phyloP scores from a whole-genome alignment of 768 basidiomycete genomes.

The Leccinum aurantiacum region DNA sequence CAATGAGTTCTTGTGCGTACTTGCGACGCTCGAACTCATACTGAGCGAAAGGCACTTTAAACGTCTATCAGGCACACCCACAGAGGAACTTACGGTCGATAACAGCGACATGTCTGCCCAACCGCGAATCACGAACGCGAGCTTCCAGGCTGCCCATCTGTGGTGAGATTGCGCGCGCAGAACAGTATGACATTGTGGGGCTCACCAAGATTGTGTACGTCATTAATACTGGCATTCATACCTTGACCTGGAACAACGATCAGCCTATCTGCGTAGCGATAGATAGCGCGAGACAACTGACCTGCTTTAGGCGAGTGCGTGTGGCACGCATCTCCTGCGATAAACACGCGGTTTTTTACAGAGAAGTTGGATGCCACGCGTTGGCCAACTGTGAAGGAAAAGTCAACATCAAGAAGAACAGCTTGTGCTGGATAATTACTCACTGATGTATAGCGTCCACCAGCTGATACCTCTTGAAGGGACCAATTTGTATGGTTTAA shows the following conservation, averaged over 20 bases:
- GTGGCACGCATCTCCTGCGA: slow-evolving; percentile 56
- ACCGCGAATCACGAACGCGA: slow-evolving; percentile 48
- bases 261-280: not conserved
- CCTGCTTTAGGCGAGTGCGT: slow-evolving; percentile 46
- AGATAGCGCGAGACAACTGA: slow-evolving; percentile 10
- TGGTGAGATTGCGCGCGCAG: not conserved
- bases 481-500: slow-evolving; percentile 41
- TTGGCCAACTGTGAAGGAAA: slow-evolving; percentile 45
- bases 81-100: slow-evolving; percentile 39
- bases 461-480: slow-evolving; percentile 39
- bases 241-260: slow-evolving; percentile 44
- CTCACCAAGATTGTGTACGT: slow-evolving; percentile 50
- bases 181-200: not conserved
- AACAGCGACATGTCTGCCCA: slow-evolving; percentile 46
- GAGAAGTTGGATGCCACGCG: slow-evolving; percentile 54
- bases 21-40: slow-evolving; percentile 55
- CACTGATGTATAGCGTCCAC: slow-evolving; percentile 54
- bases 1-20: slow-evolving; percentile 54
- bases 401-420: not conserved
- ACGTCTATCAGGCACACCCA: not conserved
- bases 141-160: slow-evolving; percentile 46
- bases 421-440: slow-evolving; percentile 6
- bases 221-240: slow-evolving; percentile 55
- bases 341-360: slow-evolving; percentile 48
- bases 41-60: slow-evolving; percentile 24